Conservation (phyloP, 2,329 filamentous ascomycete genomes). For the Albophoma yamanashiensis region DNA sequence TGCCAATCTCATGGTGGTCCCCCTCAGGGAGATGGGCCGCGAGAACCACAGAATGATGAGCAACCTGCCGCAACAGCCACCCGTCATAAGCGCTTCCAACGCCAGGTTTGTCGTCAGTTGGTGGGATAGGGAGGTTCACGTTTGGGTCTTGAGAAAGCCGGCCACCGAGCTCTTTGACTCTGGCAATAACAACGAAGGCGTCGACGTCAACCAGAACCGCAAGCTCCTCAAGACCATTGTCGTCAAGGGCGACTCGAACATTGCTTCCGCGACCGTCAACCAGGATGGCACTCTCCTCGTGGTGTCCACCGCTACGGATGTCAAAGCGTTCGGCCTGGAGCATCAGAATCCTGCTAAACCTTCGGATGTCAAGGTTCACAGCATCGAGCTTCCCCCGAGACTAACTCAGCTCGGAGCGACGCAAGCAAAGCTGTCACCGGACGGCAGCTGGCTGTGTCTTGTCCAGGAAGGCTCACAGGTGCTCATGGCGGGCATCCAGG, state of each 20-base stretch:
- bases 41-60: slow-evolving; percentile 77
- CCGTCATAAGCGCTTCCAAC: slow-evolving; percentile 60
- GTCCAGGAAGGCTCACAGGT: slow-evolving; percentile 52
- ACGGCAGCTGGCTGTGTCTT: slow-evolving; percentile 58
- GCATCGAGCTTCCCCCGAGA: slow-evolving; percentile 51
- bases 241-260: slow-evolving; percentile 67
- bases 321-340: slow-evolving; percentile 67
- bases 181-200: slow-evolving; percentile 27
- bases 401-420: slow-evolving; percentile 55
- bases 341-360: slow-evolving; percentile 36
- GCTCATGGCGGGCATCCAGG: slow-evolving; percentile 28
- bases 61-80: slow-evolving; percentile 70
- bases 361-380: slow-evolving; percentile 58
- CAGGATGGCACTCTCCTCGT: slow-evolving; percentile 61
- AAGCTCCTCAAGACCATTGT: slow-evolving; percentile 61
- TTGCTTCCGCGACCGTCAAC: slow-evolving; percentile 65
- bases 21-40: slow-evolving; percentile 61
- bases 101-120: slow-evolving; percentile 75
- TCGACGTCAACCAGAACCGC: slow-evolving; percentile 40
- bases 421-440: slow-evolving; percentile 56
- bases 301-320: slow-evolving; percentile 61
- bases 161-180: slow-evolving; percentile 33
- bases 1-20: slow-evolving; percentile 70
- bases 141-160: slow-evolving; percentile 56
- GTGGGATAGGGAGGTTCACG: slow-evolving; percentile 80